These are phyloP conservation scores for Leptoxyphium fumago DNA, from an alignment of 2,329 filamentous ascomycete species.

Conservation along the genomic window DNA sequence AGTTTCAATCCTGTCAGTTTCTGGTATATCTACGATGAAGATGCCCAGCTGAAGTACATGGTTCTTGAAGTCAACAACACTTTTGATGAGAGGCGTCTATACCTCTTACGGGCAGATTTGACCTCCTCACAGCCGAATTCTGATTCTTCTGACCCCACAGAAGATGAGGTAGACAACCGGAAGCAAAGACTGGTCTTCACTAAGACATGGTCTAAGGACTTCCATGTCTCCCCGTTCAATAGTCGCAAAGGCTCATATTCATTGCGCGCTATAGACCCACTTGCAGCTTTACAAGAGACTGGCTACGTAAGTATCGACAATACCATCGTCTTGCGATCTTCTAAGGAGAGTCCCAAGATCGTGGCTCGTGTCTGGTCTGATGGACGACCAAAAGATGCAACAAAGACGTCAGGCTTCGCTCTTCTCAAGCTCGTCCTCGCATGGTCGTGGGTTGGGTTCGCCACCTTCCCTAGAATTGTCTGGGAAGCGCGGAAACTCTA, in stretches of 20 bases:
- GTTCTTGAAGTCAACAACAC: constrained; percentile 65
- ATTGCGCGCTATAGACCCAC: constrained; percentile 31
- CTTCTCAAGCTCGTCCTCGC: constrained; percentile 13
- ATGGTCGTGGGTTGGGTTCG: constrained; percentile 56
- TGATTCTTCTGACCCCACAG: neutral
- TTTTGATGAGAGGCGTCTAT: constrained; percentile 56
- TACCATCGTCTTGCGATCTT: constrained; percentile 46
- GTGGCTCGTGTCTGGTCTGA: constrained; percentile 45
- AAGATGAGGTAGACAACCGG: constrained; percentile 2
- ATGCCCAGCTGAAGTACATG: constrained; percentile 45
- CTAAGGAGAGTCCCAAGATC: constrained; percentile 45
- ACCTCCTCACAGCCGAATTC: constrained; percentile 1
- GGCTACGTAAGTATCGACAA: constrained; percentile 33
- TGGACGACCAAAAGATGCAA: constrained; percentile 36
- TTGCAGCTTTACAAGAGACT: constrained; percentile 17
- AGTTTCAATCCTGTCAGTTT: constrained; percentile 65
- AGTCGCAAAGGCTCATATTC: constrained; percentile 34
- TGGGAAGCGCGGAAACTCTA: constrained; percentile 45
- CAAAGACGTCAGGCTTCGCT: constrained; percentile 24
- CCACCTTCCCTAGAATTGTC: constrained; percentile 51
- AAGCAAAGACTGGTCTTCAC: constrained; percentile 25
- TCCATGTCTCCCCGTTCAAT: constrained; percentile 66
- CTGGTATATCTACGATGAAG: constrained; percentile 57
- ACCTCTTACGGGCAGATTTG: constrained; percentile 38
- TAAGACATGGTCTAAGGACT: constrained; percentile 51